phyloP scores from a whole-genome alignment of 148 eudicot genomes.

The Talinum fruticosum region DNA sequence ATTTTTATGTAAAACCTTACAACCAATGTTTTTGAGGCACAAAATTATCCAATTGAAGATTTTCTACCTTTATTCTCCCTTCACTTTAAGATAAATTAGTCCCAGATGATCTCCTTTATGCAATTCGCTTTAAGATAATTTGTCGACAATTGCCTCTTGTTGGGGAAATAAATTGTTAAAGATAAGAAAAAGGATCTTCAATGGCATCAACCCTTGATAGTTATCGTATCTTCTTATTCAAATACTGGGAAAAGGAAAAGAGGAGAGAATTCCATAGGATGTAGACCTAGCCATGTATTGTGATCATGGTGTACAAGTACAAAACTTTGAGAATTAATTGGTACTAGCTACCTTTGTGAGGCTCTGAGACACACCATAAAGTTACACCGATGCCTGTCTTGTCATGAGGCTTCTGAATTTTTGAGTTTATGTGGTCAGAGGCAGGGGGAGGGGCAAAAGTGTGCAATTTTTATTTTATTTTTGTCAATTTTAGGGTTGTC shows the following conservation, averaged over 20 bases:
- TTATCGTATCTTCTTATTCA: conserved; percentile 10
- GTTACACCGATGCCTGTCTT: no score
- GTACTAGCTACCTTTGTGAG: no score
- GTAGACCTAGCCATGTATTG: not conserved
- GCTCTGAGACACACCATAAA: no score
- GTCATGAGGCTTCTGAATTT: no score
- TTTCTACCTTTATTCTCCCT: conserved; percentile 14
- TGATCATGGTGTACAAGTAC: not conserved
- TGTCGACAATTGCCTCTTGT: conserved; percentile 9
- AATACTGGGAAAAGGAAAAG: no score
- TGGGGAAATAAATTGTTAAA: conserved; percentile 5
- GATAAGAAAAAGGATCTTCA: conserved; percentile 18
- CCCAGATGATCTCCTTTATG: conserved; percentile 24
- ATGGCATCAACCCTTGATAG: conserved; percentile 18
- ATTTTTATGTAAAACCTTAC: not conserved
- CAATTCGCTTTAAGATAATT: conserved; percentile 16
- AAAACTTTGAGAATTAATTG: no score
- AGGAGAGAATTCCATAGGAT: not conserved
- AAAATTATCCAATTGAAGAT: conserved; percentile 4
- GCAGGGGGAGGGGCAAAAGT: no score
- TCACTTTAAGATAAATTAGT: conserved; percentile 17
- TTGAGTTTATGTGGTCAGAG: no score
- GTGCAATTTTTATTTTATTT: no score
- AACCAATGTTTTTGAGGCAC: not conserved
- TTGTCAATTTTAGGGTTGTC: no score